Base-by-base conservation (phyloP, 2,329 filamentous ascomycete genomes). In the Paracamarosporium sp. region DNA sequence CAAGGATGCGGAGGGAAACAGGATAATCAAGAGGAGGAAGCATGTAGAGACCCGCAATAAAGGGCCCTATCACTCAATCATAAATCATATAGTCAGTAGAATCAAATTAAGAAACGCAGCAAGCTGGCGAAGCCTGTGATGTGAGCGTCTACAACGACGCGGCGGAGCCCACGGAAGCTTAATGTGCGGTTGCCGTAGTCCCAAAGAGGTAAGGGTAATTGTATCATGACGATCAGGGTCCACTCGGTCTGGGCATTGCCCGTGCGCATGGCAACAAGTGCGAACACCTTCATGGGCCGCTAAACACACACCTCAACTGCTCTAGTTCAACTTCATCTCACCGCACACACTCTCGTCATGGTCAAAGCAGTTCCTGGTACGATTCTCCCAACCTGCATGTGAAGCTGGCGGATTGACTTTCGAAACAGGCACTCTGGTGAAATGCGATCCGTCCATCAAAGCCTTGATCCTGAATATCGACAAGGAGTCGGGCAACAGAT, bases 401-500 rank as follows among this genome's bases (percentile, higher is more conserved):
- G 43, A 17, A 4, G n/a, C 35, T 40, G 4, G 27, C 6, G n/a
- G 20, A 28, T 38, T 61, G 33, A 56, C 61, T 61, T 11, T 64
- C 38, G 0, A 0, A 25, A 8, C 59, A 83, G 90, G 90, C 61
- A 88, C 91, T 27, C 84, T 94, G 63, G 87, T 94, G 76, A 87
- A 92, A 76, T 92, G 90, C 78, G 91, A 94, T 73, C 89, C 91
- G n/a, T 91, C 90, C 43, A 93, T 94, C 83, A 93, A 93, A 78
- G 90, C 91, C 62, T 92, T 93, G 80, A 89, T 94, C 70, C 82
- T 91, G 66, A 90, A 88, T 69, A 90, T 94, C 65, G 89, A 94
- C 76, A 85, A 81, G 67, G 81, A 86, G 56, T 71, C 79, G 56
- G 83, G 84, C 64, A 87, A 93, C 76, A 87, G 89, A 63, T 91